A percentile compares a stretch with the other conserved stretches of the same genome.
phyloP scores from a whole-genome alignment of 2,329 filamentous ascomycete genomes.

The Talaromyces rugulosus region DNA sequence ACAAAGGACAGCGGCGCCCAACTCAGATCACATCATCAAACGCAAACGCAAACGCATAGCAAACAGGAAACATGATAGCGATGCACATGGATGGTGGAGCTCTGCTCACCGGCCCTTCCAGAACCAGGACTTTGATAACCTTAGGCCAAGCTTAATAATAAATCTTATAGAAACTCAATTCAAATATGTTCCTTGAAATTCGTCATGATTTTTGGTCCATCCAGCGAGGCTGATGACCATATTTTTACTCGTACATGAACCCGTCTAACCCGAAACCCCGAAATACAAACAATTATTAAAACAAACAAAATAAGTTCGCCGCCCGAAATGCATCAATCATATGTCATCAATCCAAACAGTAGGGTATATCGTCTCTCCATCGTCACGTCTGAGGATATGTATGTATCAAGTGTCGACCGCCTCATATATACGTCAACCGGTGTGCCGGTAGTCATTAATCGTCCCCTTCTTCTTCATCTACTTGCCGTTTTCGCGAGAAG shows the following conservation, averaged over 20 bases:
- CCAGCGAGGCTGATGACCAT: neutral
- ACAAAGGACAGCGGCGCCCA: neutral
- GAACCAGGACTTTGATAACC: neutral
- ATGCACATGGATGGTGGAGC: neutral
- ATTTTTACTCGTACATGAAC: slow-evolving; percentile 3
- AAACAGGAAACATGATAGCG: neutral
- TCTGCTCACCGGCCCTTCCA: neutral
- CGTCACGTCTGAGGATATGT: neutral
- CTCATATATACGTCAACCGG: neutral
- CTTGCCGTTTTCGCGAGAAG: slow-evolving; percentile 24
- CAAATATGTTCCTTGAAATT: neutral
- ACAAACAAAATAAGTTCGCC: neutral
- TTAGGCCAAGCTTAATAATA: neutral
- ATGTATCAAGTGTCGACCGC: neutral
- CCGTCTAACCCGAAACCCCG: neutral
- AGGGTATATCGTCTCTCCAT: neutral
- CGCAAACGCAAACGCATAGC: neutral
- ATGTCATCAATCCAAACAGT: neutral
- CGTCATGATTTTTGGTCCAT: neutral
- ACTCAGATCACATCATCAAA: neutral
- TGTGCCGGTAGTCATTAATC: slow-evolving; percentile 1
- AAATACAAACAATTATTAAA: neutral
- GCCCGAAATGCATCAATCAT: neutral
- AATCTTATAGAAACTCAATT: neutral
- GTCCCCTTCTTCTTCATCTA: slow-evolving; percentile 23